Percentiles rank a stretch among this genome's conserved stretches.
Evolutionary conservation across 495 filamentous ascomycete genomes (phyloP).

Genomic region (Evernia prunastri): DNA sequence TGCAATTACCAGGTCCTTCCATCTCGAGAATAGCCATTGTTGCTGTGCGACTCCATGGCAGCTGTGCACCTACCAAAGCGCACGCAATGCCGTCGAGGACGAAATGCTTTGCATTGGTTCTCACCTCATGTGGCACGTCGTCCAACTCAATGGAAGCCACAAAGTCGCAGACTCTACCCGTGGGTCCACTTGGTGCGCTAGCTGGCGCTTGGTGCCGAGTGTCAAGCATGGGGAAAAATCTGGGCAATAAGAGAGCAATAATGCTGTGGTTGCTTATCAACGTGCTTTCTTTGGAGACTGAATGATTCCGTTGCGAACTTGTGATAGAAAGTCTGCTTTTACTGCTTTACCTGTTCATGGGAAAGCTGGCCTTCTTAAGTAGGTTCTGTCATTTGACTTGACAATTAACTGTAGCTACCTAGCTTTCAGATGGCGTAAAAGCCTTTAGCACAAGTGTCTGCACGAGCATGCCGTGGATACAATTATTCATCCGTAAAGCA

Average conservation of each 20-base stretch:
- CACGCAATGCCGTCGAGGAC: slow-evolving; percentile 43
- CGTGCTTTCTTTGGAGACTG: background rate
- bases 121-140: slow-evolving; percentile 26
- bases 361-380: background rate
- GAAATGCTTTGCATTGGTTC: slow-evolving; percentile 36
- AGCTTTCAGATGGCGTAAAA: background rate
- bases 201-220: background rate
- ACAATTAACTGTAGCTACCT: background rate
- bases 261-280: background rate
- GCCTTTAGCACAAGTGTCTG: background rate
- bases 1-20: slow-evolving; percentile 32
- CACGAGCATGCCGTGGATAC: background rate
- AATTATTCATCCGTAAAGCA: background rate
- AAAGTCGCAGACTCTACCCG: slow-evolving; percentile 29
- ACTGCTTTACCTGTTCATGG: background rate
- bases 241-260: background rate
- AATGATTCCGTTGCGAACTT: too few species aligned
- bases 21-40: slow-evolving; percentile 31
- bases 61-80: slow-evolving; percentile 36
- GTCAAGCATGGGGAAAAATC: background rate
- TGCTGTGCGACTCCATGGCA: slow-evolving; percentile 38
- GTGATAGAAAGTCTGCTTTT: too few species aligned
- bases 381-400: background rate
- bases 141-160: slow-evolving; percentile 20
- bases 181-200: slow-evolving; percentile 16